Conservation (phyloP, 2,329 filamentous ascomycete species). For the Sclerotinia sclerotiorum region DNA sequence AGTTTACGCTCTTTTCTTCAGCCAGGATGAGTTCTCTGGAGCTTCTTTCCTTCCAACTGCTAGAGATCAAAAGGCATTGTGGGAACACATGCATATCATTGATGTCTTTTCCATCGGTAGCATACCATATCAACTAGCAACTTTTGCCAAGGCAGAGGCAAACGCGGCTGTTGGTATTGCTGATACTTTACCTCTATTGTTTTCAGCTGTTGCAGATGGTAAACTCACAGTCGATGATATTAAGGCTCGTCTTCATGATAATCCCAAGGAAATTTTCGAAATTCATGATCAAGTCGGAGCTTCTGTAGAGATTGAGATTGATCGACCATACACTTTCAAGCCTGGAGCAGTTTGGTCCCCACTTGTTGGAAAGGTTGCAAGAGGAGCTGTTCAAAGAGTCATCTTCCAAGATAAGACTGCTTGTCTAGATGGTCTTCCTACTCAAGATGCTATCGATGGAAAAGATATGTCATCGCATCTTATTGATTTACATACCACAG, state of each 20-base stretch:
- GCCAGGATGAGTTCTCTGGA: conserved; percentile 67
- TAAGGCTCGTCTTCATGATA: conserved; percentile 69
- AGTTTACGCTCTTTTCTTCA: conserved; percentile 76
- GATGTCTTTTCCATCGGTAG: conserved; percentile 80
- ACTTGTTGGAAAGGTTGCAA: conserved; percentile 66
- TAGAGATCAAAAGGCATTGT: conserved; percentile 70
- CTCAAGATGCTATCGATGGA: conserved; percentile 57
- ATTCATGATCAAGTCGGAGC: conserved; percentile 76
- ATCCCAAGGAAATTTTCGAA: conserved; percentile 79
- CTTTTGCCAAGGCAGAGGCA: conserved; percentile 51
- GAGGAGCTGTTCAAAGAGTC: conserved; percentile 70
- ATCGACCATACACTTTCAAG: conserved; percentile 64
- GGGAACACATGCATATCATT: conserved; percentile 70
- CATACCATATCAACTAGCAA: conserved; percentile 72
- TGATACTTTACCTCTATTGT: conserved; percentile 70
- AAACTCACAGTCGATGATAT: conserved; percentile 73
- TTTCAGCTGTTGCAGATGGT: conserved; percentile 74
- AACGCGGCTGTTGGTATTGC: conserved; percentile 66
- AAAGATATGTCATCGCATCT: conserved; percentile 74
- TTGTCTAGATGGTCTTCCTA: conserved; percentile 69
- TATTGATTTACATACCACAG: conserved; percentile 43
- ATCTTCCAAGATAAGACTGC: conserved; percentile 73
- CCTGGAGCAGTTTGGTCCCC: conserved; percentile 63
- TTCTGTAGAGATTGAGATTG: conserved; percentile 72
- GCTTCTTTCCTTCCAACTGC: conserved; percentile 65